Conservation (phyloP, 768 basidiomycete species). For the Termitomyces sp. region DNA sequence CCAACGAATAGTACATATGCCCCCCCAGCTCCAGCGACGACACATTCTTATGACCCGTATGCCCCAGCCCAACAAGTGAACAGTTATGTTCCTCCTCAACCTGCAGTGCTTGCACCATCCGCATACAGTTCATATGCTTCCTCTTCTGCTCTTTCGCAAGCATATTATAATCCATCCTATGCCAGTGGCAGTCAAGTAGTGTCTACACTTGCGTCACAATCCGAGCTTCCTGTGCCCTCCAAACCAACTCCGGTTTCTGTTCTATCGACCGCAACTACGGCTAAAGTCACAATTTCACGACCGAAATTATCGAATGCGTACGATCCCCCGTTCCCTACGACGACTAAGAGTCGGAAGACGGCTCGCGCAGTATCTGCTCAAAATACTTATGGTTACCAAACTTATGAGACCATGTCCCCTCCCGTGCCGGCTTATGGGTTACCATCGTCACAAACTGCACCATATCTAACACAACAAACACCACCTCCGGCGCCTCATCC, state of each 20-base stretch:
- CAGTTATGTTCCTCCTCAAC: slow-evolving; percentile 3
- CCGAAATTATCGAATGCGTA: slow-evolving; percentile 70
- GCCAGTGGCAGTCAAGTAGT: slow-evolving; percentile 3
- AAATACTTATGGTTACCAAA: slow-evolving; percentile 17
- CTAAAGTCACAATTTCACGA: slow-evolving; percentile 44
- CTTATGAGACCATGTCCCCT: slow-evolving; percentile 17
- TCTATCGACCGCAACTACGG: slow-evolving; percentile 29
- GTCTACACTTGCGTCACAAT: slow-evolving; percentile 5
- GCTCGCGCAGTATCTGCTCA: slow-evolving; percentile 15
- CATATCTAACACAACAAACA: slow-evolving; percentile 8
- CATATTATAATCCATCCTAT: slow-evolving; percentile 15
- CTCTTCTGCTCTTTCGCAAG: slow-evolving; percentile 13
- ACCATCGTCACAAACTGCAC: slow-evolving; percentile 6
- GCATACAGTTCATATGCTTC: slow-evolving; percentile 12
- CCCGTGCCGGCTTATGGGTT: slow-evolving; percentile 6
- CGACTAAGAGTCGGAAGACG: slow-evolving; percentile 29
- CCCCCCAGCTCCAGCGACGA: slow-evolving; percentile 5
- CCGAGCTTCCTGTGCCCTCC: background rate
- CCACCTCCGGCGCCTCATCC: background rate
- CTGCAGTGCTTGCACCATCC: slow-evolving; percentile 1
- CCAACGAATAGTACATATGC: slow-evolving; percentile 17
- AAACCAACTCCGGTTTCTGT: slow-evolving; percentile 1
- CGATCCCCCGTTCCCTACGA: slow-evolving; percentile 66
- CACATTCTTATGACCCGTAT: slow-evolving; percentile 21
- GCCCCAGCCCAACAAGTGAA: slow-evolving; percentile 12